Base-by-base conservation (phyloP, 2,329 filamentous ascomycete species). In the Scleromitrula shiraiana region DNA sequence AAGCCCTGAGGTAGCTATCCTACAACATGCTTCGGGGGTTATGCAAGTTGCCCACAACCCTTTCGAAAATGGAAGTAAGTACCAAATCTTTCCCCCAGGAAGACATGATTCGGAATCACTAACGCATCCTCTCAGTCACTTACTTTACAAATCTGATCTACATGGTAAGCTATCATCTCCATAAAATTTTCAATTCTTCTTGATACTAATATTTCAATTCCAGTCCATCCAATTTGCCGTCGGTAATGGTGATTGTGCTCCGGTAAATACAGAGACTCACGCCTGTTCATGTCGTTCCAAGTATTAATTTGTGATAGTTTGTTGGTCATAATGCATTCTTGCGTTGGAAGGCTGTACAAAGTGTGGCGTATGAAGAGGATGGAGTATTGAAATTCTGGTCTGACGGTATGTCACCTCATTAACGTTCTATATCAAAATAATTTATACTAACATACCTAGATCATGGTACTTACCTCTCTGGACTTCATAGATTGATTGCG, bases 141-240 rank as follows among this genome's bases (percentile, higher is more conserved):
- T 89, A 84, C 68, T 88, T 89, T 67, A 89, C 85, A 35, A 82
- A 88, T 60, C 74, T 89, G 43, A 79, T 89, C 57, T 90, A 88
- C 68, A 82, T 78, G n/a, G n/a, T n/a, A n/a, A n/a, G n/a, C n/a
- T n/a, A n/a, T n/a, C n/a, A n/a, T n/a, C n/a, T n/a, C n/a, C n/a
- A n/a, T n/a, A n/a, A n/a, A n/a, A n/a, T n/a, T n/a, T n/a, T n/a
- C n/a, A n/a, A n/a, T n/a, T n/a, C n/a, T n/a, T n/a, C n/a, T n/a
- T n/a, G n/a, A n/a, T n/a, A n/a, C n/a, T n/a, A n/a, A n/a, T n/a
- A n/a, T n/a, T n/a, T n/a, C n/a, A n/a, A n/a, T n/a, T n/a, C n/a
- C n/a, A n/a, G 0, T 77, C 82, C 27, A 88, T 88, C 58, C 73
- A 76, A 22, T 88, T 82, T 59, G 77, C 80, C 17, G 82, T 88